phyloP scores from a whole-genome alignment of 495 filamentous ascomycete species.

The Entonaema liquescens region DNA sequence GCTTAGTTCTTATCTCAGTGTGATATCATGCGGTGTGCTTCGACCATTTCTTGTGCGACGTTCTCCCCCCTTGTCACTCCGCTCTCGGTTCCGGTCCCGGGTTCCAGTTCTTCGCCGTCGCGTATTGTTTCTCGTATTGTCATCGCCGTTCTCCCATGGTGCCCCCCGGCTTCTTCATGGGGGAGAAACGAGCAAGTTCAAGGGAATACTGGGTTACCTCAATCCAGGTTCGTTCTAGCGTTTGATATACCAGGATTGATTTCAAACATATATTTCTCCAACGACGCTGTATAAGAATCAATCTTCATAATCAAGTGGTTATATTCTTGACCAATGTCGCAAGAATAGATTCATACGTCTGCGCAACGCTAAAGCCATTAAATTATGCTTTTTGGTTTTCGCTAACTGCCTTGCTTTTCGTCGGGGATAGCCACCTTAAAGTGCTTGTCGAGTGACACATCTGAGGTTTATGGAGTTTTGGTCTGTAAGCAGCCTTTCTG shows the following conservation, averaged over 20 bases:
- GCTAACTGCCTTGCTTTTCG: neutral
- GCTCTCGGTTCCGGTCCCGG: slow-evolving; percentile 3
- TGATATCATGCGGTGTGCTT: slow-evolving; percentile 32
- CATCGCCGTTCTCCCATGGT: neutral
- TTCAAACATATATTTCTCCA: neutral
- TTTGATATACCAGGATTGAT: neutral
- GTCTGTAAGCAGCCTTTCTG: neutral
- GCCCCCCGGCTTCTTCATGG: neutral
- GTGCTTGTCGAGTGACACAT: neutral
- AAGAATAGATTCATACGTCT: too few species aligned
- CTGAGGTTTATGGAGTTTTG: neutral
- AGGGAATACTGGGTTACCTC: neutral
- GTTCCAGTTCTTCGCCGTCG: neutral
- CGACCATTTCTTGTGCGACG: slow-evolving; percentile 4
- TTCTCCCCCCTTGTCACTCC: neutral
- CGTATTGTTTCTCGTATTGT: slow-evolving; percentile 12
- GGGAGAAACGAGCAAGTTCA: neutral
- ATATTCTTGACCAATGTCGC: too few species aligned
- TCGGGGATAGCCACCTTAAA: neutral
- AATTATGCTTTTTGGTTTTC: neutral
- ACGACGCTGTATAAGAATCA: too few species aligned
- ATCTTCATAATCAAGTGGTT: too few species aligned
- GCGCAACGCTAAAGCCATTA: too few species aligned
- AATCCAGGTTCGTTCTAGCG: neutral
- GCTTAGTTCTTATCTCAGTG: slow-evolving; percentile 1